Evolutionary conservation across 2,329 filamentous ascomycete genomes (phyloP).

Genomic region (Alternaria hordeiaustralica): DNA sequence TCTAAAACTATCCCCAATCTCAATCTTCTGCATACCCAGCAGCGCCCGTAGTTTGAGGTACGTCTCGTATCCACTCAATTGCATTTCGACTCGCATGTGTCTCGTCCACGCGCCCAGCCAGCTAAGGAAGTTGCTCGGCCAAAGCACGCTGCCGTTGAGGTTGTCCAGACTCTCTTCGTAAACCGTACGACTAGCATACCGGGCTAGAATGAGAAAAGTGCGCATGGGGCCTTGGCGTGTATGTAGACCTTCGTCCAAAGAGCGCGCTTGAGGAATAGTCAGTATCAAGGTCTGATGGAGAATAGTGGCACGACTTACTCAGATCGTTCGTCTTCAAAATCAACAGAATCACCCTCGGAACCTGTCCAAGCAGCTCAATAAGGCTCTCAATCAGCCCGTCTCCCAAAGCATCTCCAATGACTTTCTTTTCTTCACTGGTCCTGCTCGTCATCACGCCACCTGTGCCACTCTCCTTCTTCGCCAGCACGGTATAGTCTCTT

Average conservation of each 20-base stretch:
- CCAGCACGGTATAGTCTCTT: constrained; percentile 82
- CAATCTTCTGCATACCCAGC: constrained; percentile 52
- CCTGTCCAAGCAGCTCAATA: constrained; percentile 84
- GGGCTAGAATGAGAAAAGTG: constrained; percentile 69
- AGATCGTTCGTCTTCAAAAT: constrained; percentile 98
- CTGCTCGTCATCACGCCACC: constrained; percentile 61
- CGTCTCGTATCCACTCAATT: constrained; percentile 65
- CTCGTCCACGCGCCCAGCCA: constrained; percentile 61
- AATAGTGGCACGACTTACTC: constrained; percentile 58
- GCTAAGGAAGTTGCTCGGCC: constrained; percentile 58
- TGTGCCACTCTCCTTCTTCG: constrained; percentile 49
- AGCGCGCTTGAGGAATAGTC: constrained; percentile 64
- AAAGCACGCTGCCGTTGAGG: constrained; percentile 57
- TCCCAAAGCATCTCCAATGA: constrained; percentile 82
- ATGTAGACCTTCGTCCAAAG: constrained; percentile 87
- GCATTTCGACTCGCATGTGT: constrained; percentile 63
- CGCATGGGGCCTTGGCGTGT: constrained; percentile 69
- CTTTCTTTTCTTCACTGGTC: constrained; percentile 78
- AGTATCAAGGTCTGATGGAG: not conserved
- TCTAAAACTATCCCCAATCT: constrained; percentile 23
- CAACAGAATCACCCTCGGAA: constrained; percentile 89
- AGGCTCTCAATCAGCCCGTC: constrained; percentile 89
- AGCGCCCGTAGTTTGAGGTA: constrained; percentile 60
- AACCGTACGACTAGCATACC: constrained; percentile 67
- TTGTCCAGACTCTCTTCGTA: constrained; percentile 66